phyloP scores from a whole-genome alignment of 1,139 yeast species.

The Pichia sp. region DNA sequence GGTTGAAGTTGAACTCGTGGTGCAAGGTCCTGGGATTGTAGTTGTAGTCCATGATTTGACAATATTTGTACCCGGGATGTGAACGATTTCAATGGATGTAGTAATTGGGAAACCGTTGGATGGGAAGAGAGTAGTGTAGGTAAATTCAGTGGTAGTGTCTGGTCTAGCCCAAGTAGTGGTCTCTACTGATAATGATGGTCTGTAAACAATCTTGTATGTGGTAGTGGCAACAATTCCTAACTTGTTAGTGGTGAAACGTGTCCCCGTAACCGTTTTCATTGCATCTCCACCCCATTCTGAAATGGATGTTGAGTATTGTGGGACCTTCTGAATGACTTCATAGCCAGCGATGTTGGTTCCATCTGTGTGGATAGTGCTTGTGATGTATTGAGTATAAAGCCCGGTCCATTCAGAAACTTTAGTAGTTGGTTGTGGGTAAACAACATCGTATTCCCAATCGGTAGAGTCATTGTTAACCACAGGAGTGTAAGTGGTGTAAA shows the following conservation, averaged over 20 bases:
- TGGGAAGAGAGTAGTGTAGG: not conserved
- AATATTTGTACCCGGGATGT: constrained; percentile 2
- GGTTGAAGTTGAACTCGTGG: not conserved
- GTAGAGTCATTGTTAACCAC: constrained; percentile 3
- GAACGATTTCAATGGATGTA: constrained; percentile 1
- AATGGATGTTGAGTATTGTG: not conserved
- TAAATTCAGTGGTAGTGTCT: not conserved
- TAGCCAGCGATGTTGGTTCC: not conserved
- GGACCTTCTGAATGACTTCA: constrained; percentile 2
- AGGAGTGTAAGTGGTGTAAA: constrained; percentile 3
- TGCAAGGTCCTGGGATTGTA: not conserved
- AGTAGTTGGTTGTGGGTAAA: constrained; percentile 7
- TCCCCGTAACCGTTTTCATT: not conserved
- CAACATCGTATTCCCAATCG: constrained; percentile 3
- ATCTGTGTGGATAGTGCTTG: not conserved
- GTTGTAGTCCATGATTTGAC: constrained; percentile 5
- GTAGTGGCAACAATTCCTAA: not conserved
- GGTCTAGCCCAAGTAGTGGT: constrained; percentile 4
- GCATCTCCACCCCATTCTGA: constrained; percentile 4
- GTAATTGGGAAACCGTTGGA: constrained; percentile 2
- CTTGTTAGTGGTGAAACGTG: not conserved
- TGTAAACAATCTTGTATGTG: not conserved
- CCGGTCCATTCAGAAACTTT: constrained; percentile 1
- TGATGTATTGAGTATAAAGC: not conserved
- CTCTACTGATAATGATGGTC: not conserved